Base-by-base conservation (phyloP, 2,329 filamentous ascomycete genomes). In the Herpotrichia juniperi region DNA sequence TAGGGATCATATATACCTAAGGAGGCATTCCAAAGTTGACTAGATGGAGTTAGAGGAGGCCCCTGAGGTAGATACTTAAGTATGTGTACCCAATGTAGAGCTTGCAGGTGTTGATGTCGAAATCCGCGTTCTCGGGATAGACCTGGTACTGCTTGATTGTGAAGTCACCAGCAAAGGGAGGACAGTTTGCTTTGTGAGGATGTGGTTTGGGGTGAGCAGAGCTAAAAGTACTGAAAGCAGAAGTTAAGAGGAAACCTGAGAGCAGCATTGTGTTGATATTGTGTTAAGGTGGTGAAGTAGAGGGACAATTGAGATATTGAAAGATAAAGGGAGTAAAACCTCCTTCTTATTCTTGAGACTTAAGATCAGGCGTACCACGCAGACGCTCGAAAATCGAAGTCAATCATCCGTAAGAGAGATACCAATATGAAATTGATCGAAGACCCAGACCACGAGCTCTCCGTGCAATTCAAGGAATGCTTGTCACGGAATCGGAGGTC, bases 71-170 rank as follows among this genome's bases (percentile, higher is more conserved):
- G n/a, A 35, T 24, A 16, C 10, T 7, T 17, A 42, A 16, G 17
- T 28, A 40, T 6, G 42, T 22, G 19, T 50, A 61, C 57, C 57
- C 57, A 34, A 62, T 44, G 42, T 56, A 62, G 8, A 62, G 54
- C 35, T 55, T 51, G 47, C 59, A 58, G 24, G 31, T 31, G 19
- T 51, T 53, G 45, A 54, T 53, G 44, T 62, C 57, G 31, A 60
- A 62, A 37, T 62, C 59, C 2, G 57, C 57, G 35, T 62, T 62
- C 35, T 60, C 59, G 28, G 57, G 59, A 28, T 62, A 62, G 1
- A 62, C 46, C 30, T 60, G 52, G 35, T 60, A 58, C 25, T 55
- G 40, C 11, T 54, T 48, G 47, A 62, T 51, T 8, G 50, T 54
- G 28, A 59, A 59, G 26, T 57, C 46, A 21, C 57, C 57, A 6